Conservation (phyloP, 805 yeast species). For the Candida argentea region DNA sequence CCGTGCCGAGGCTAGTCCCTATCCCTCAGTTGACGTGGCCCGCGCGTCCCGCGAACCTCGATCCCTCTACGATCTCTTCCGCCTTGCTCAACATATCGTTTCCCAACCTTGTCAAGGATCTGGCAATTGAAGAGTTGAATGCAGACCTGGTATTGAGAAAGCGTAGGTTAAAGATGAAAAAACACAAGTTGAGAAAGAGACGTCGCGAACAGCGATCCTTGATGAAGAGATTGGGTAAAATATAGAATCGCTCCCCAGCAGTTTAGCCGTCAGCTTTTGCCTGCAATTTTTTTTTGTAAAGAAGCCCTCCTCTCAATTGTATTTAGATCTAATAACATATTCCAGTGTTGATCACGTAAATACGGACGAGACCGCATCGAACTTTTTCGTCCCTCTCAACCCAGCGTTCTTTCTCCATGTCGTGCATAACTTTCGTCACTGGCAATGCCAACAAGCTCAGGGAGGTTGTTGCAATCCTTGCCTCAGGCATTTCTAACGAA, state of each 20-base stretch:
- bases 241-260: too few species aligned
- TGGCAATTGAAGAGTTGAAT: slow-evolving; percentile 9
- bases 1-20: too few species aligned
- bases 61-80: neutral
- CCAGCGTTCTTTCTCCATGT: slow-evolving; percentile 4
- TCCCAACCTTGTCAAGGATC: slow-evolving; percentile 2
- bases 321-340: neutral
- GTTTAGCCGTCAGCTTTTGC: too few species aligned
- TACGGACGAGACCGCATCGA: neutral
- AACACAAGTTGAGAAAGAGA: slow-evolving; percentile 94
- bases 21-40: neutral
- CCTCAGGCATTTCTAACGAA: slow-evolving; percentile 20
- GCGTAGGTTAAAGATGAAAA: slow-evolving; percentile 93
- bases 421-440: slow-evolving; percentile 58
- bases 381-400: neutral
- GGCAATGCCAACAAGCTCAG: slow-evolving; percentile 83
- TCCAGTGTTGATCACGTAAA: too few species aligned
- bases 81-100: slow-evolving; percentile 1
- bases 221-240: slow-evolving; percentile 55
- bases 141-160: slow-evolving; percentile 70
- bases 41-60: neutral
- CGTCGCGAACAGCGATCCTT: slow-evolving; percentile 85
- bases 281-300: too few species aligned
- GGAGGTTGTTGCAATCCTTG: slow-evolving; percentile 72
- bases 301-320: neutral